Conservation (phyloP, 352 stramenopile genomes). For the Globisporangium paddicum region DNA sequence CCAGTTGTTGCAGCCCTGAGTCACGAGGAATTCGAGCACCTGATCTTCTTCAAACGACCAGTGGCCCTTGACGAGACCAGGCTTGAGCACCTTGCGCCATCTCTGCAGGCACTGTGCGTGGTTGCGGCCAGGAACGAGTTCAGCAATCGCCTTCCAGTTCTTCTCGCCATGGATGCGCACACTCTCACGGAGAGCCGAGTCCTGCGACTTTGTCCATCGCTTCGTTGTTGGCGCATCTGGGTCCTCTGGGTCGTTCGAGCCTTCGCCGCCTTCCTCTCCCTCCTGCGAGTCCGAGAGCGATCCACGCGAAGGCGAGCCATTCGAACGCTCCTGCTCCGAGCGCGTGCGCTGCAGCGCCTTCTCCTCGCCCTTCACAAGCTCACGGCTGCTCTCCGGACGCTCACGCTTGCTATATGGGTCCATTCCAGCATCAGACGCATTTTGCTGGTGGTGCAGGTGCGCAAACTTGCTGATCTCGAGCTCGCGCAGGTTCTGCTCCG, state of each 20-base stretch:
- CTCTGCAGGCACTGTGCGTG: conserved; percentile 88
- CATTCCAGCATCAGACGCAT: conserved; percentile 27
- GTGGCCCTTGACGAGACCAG: conserved; percentile 93
- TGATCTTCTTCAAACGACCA: conserved; percentile 95
- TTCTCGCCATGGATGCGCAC: conserved; percentile 83
- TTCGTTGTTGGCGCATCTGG: conserved; percentile 76
- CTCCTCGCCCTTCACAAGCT: conserved; percentile 48
- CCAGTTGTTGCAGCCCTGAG: conserved; percentile 91
- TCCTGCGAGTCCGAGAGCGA: conserved; percentile 24
- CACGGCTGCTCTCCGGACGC: conserved; percentile 59
- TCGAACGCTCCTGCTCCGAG: conserved; percentile 22
- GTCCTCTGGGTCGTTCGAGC: conserved; percentile 31
- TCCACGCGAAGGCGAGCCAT: conserved; percentile 7
- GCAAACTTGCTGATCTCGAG: conserved; percentile 74
- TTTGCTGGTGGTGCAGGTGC: conserved; percentile 14
- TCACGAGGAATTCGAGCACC: conserved; percentile 89
- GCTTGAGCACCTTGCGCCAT: conserved; percentile 93
- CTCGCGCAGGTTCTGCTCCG: conserved; percentile 69
- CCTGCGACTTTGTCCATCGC: conserved; percentile 86
- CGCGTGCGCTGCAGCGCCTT: conserved; percentile 64
- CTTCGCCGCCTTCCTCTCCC: conserved; percentile 28
- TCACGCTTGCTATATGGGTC: conserved; percentile 55
- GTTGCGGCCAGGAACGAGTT: conserved; percentile 78
- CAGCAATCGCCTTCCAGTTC: conserved; percentile 89
- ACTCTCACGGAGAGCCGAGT: conserved; percentile 75